Evolutionary conservation across 805 yeast genomes (phyloP).

Genomic region (Grigorovia yakushimaensis): DNA sequence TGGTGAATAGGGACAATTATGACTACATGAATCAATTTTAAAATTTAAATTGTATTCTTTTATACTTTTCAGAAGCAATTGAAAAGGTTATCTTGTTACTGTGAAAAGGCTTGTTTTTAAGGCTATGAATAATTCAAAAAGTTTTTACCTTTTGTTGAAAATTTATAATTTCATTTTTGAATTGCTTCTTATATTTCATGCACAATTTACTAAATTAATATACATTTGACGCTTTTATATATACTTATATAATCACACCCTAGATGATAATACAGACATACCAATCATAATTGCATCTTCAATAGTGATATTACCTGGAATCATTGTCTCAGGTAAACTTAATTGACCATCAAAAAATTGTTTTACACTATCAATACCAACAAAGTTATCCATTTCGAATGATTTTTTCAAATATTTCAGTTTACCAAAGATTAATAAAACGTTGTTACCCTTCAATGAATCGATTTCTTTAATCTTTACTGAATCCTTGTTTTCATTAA

Average conservation of each 20-base stretch:
- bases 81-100: too few relatives aligned
- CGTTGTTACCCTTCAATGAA: constrained; percentile 24
- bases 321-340: constrained; percentile 42
- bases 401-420: constrained; percentile 46
- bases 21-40: too few relatives aligned
- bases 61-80: too few relatives aligned
- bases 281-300: constrained; percentile 41
- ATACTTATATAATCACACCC: not conserved
- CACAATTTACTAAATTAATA: too few relatives aligned
- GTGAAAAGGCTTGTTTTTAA: too few relatives aligned
- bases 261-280: not conserved
- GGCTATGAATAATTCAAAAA: too few relatives aligned
- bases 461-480: constrained; percentile 7
- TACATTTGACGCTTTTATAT: too few relatives aligned
- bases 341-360: constrained; percentile 64
- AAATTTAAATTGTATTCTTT: too few relatives aligned
- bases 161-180: too few relatives aligned
- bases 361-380: constrained; percentile 42
- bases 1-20: too few relatives aligned
- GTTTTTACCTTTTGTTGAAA: too few relatives aligned
- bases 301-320: constrained; percentile 33
- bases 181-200: too few relatives aligned
- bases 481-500: constrained; percentile 25
- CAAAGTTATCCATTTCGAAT: constrained; percentile 41
- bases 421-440: constrained; percentile 54